Conservation (phyloP, 495 filamentous ascomycete species). For the Neurospora pannonica region DNA sequence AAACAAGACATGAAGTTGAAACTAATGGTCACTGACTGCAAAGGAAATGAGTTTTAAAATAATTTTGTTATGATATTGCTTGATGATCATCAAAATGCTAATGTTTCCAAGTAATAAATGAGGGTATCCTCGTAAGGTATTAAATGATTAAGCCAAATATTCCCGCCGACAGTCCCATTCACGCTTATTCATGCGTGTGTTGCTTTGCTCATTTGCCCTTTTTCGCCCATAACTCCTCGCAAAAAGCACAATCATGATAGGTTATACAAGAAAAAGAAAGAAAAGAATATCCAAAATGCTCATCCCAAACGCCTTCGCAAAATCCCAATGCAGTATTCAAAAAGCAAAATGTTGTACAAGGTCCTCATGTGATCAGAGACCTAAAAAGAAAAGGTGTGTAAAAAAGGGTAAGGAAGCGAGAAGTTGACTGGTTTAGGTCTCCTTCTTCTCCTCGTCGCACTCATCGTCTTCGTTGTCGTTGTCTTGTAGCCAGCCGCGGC, state of each 20-base stretch:
- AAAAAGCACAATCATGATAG: neutral
- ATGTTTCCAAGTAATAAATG: neutral
- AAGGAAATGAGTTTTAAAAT: neutral
- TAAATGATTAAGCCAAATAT: neutral
- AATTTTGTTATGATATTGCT: neutral
- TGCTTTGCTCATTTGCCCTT: neutral
- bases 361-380: neutral
- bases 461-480: neutral
- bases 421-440: neutral
- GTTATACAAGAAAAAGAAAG: neutral
- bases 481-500: conserved; percentile 63
- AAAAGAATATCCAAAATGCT: neutral
- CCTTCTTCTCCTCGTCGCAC: neutral
- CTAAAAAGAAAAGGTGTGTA: neutral
- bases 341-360: neutral
- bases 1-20: neutral
- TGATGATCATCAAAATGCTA: neutral
- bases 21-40: neutral
- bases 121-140: neutral
- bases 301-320: neutral
- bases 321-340: neutral
- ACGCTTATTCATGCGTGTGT: neutral
- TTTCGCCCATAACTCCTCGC: neutral
- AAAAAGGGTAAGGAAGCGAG: neutral
- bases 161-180: neutral